Conservation (phyloP, 2,329 filamentous ascomycete species). For the Fusarium mangiferae region DNA sequence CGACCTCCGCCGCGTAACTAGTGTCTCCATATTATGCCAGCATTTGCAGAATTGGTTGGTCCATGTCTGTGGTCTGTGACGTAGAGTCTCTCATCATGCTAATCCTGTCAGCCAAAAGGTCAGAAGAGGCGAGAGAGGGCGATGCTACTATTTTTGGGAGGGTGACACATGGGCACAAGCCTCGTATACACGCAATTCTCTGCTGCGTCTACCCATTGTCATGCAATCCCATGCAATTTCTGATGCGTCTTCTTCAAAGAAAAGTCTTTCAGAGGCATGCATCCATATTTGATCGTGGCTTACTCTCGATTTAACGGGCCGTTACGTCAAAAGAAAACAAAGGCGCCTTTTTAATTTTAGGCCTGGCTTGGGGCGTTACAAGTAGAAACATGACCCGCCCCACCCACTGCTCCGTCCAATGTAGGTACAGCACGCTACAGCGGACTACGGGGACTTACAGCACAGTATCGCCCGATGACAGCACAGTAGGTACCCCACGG, state of each 20-base stretch:
- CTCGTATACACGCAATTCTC: conserved; percentile 27
- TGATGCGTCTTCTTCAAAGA: background rate
- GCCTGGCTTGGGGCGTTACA: conserved; percentile 7
- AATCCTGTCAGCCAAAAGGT: conserved; percentile 8
- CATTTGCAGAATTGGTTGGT: conserved; percentile 11
- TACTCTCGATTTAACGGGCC: background rate
- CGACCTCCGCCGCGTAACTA: conserved; percentile 28
- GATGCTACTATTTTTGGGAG: conserved; percentile 36
- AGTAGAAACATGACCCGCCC: conserved; percentile 4
- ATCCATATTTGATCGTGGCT: background rate
- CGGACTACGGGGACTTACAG: background rate
- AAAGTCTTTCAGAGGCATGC: background rate
- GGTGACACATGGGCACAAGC: conserved; percentile 3
- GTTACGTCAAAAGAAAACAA: conserved; percentile 9
- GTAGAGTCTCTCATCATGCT: conserved; percentile 3
- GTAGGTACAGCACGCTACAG: conserved; percentile 2
- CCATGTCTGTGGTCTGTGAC: conserved; percentile 16
- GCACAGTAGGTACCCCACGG: conserved; percentile 3
- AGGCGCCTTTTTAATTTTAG: background rate
- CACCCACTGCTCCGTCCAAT: conserved; percentile 11
- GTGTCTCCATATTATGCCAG: conserved; percentile 20
- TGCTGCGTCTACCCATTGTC: conserved; percentile 2
- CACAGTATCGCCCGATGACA: conserved; percentile 1
- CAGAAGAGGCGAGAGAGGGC: background rate
- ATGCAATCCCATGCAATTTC: background rate